phyloP scores from a whole-genome alignment of 2,329 filamentous ascomycete genomes.

The Alternaria tenuissima region DNA sequence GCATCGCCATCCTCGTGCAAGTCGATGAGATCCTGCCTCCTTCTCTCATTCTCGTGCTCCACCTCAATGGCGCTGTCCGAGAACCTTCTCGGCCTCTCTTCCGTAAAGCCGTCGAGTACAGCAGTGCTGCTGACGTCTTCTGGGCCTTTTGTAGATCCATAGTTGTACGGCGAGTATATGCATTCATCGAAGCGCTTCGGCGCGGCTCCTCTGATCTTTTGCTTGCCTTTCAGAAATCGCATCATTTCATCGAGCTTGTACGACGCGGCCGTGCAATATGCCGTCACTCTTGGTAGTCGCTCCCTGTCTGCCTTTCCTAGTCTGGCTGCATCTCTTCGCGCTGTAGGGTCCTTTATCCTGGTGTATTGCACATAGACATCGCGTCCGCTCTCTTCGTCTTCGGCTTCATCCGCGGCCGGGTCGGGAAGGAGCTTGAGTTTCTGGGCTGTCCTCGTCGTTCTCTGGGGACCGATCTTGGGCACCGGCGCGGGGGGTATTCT shows the following conservation, averaged over 20 bases:
- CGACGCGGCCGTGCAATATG: slow-evolving; percentile 92
- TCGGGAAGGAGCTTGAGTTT: slow-evolving; percentile 97
- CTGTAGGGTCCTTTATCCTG: slow-evolving; percentile 94
- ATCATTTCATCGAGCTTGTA: slow-evolving; percentile 91
- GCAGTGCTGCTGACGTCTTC: slow-evolving; percentile 47
- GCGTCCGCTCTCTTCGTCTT: slow-evolving; percentile 87
- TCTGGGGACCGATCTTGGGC: slow-evolving; percentile 88
- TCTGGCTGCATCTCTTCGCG: slow-evolving; percentile 87
- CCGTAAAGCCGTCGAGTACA: slow-evolving; percentile 37
- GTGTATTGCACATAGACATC: slow-evolving; percentile 99
- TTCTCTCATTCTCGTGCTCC: slow-evolving; percentile 64
- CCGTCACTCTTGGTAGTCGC: slow-evolving; percentile 87
- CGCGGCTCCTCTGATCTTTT: slow-evolving; percentile 77
- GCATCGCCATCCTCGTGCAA: slow-evolving; percentile 57
- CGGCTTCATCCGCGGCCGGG: slow-evolving; percentile 78
- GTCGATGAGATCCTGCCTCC: slow-evolving; percentile 70
- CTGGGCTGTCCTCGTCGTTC: slow-evolving; percentile 93
- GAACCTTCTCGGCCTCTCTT: slow-evolving; percentile 69
- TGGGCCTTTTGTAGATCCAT: slow-evolving; percentile 60
- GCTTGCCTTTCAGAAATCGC: slow-evolving; percentile 86
- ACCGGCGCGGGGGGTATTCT: slow-evolving; percentile 52
- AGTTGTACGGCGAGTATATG: slow-evolving; percentile 93
- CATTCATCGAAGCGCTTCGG: slow-evolving; percentile 98
- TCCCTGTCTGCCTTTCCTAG: slow-evolving; percentile 93
- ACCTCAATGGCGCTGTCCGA: slow-evolving; percentile 76